These are phyloP conservation scores for Xylaria sp. DNA, from an alignment of 2,329 filamentous ascomycete species.

Conservation along the genomic window DNA sequence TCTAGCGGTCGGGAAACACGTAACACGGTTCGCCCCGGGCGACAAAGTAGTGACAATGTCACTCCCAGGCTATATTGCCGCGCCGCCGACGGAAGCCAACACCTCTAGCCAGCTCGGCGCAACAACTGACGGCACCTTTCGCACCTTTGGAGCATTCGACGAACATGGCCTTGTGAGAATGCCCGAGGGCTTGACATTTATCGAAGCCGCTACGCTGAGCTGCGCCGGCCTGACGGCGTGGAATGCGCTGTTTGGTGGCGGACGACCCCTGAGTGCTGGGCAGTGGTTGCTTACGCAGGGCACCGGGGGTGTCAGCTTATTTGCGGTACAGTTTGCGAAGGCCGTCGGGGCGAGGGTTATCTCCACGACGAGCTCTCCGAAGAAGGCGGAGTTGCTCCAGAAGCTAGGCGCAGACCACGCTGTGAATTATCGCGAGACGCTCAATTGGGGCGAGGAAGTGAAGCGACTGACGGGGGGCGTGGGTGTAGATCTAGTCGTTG, in stretches of 20 bases:
- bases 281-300: conserved; percentile 54
- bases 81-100: conserved; percentile 32
- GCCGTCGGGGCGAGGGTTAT: conserved; percentile 65
- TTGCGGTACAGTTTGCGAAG: conserved; percentile 55
- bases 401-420: conserved; percentile 56
- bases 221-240: conserved; percentile 63
- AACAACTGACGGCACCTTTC: conserved; percentile 49
- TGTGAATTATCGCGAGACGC: conserved; percentile 56
- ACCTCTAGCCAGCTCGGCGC: conserved; percentile 42
- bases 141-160: conserved; percentile 47
- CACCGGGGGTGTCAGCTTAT: conserved; percentile 55
- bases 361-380: conserved; percentile 65
- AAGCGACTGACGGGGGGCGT: conserved; percentile 51
- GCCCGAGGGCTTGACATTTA: conserved; percentile 60
- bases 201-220: conserved; percentile 61
- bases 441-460: conserved; percentile 55
- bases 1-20: conserved; percentile 58
- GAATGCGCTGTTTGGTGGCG: conserved; percentile 65
- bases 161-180: conserved; percentile 69
- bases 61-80: conserved; percentile 41
- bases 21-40: conserved; percentile 61
- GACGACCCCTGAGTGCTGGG: conserved; percentile 47
- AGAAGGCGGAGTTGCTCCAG: conserved; percentile 53
- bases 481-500: conserved; percentile 58
- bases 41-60: conserved; percentile 60